Conservation (phyloP, 192 early-diverging fungal species). For the Umbelopsis vinacea region DNA sequence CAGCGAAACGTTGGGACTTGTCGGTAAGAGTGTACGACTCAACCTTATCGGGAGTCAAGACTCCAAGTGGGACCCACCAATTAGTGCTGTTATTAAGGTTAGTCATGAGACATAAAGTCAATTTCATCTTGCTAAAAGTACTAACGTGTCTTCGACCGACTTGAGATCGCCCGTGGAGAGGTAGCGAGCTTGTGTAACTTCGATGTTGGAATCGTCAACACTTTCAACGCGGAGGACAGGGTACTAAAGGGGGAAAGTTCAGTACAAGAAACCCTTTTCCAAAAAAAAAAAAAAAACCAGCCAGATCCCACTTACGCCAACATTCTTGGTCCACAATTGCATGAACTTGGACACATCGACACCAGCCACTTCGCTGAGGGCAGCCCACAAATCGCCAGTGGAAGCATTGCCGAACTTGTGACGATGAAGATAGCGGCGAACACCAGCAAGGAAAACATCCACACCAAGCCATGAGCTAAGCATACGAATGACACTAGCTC, state of each 20-base stretch:
- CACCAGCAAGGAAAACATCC: slow-evolving; percentile 72
- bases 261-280: background rate
- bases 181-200: slow-evolving; percentile 83
- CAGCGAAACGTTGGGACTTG: slow-evolving; percentile 51
- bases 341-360: slow-evolving; percentile 83
- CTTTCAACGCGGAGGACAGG: slow-evolving; percentile 65
- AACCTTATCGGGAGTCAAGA: slow-evolving; percentile 44
- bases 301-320: slow-evolving; percentile 60
- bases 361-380: slow-evolving; percentile 78
- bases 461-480: slow-evolving; percentile 75
- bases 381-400: slow-evolving; percentile 88
- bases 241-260: slow-evolving; percentile 48
- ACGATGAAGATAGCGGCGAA: slow-evolving; percentile 78
- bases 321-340: slow-evolving; percentile 85
- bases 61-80: slow-evolving; percentile 89
- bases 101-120: background rate
- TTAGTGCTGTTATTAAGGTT: slow-evolving; percentile 41
- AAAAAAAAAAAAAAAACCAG: too few relatives aligned
- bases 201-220: slow-evolving; percentile 51
- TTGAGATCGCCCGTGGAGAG: slow-evolving; percentile 80
- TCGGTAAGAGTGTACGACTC: slow-evolving; percentile 39
- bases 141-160: slow-evolving; percentile 69
- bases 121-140: too few relatives aligned
- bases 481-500: slow-evolving; percentile 94
- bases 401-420: slow-evolving; percentile 86